phyloP scores from a whole-genome alignment of 2,329 filamentous ascomycete species.

The Trichoderma sp. region DNA sequence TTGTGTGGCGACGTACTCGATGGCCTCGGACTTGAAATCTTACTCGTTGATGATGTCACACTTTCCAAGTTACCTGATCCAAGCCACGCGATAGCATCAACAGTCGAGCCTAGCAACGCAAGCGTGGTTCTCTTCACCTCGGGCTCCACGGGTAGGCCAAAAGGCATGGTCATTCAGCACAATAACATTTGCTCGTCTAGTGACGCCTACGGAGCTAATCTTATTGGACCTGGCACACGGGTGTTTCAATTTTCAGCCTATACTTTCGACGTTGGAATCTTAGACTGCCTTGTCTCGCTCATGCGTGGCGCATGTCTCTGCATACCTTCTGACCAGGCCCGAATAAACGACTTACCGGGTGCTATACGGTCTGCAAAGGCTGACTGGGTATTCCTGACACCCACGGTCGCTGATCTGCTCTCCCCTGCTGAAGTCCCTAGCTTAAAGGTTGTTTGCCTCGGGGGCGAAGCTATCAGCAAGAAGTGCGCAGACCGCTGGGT shows the following conservation, averaged over 20 bases:
- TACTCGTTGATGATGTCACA: slow-evolving; percentile 3
- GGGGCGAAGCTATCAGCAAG: slow-evolving; percentile 27
- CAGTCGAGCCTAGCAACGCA: background rate
- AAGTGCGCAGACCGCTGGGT: slow-evolving; percentile 23
- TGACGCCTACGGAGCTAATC: slow-evolving; percentile 17
- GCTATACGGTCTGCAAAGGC: slow-evolving; percentile 22
- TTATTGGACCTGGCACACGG: slow-evolving; percentile 25
- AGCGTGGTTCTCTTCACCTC: slow-evolving; percentile 27
- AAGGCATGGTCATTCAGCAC: slow-evolving; percentile 25
- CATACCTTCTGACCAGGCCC: slow-evolving; percentile 30
- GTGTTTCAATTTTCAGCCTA: slow-evolving; percentile 33
- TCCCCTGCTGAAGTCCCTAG: slow-evolving; percentile 20
- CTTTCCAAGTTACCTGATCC: slow-evolving; percentile 14
- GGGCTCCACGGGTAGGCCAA: slow-evolving; percentile 21
- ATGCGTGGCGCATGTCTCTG: slow-evolving; percentile 32
- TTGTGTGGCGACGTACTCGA: background rate
- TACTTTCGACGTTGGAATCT: slow-evolving; percentile 33
- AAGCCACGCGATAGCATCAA: background rate
- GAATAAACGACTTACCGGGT: slow-evolving; percentile 29
- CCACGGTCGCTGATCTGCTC: slow-evolving; percentile 30
- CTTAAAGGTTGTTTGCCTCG: slow-evolving; percentile 20
- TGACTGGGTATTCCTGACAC: slow-evolving; percentile 29
- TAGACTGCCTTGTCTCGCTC: slow-evolving; percentile 31
- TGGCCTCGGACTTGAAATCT: background rate
- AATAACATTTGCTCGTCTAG: slow-evolving; percentile 25